Evolutionary conservation across 768 basidiomycete genomes (phyloP), one percentile per base, ranked within the genome.

Genomic region (Lyophyllum semitale): DNA sequence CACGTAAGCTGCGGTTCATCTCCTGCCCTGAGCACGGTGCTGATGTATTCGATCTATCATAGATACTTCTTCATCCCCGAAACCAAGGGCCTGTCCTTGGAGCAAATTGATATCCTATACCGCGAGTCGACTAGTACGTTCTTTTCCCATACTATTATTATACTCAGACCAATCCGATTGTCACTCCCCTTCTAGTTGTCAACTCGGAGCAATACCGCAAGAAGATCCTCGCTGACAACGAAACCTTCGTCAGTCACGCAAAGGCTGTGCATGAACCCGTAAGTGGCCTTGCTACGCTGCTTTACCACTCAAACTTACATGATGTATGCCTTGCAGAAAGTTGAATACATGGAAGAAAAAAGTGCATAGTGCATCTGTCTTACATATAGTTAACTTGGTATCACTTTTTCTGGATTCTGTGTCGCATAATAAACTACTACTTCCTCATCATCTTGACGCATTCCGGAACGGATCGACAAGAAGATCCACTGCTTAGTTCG

Each of bases 1-100:
- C 75, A 83, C 91, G 29, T 93, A 82, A n/a, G 63, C 38, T 75
- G 83, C 89, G 76, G 15, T 40, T n/a, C 7, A 22, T 17, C 22
- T 5, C 23, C 6, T 13, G 0, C 11, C 27, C 25, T 17, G 44
- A 12, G 9, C 26, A 42, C 23, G 3, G n/a, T 11, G 12, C 25
- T 47, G 25, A 48, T 41, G 25, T 27, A 38, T 17, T 13, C 4
- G 17, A 4, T 38, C 25, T 33, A 42, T 41, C 23, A 40, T 43
- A 59, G 61, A 12, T 65, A 63, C 43, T 62, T 66, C 57, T 62
- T 66, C 53, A 53, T 66, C 9, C 65, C 65, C 23, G 63, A 66
- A 46, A 60, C 57, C 25, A 66, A 62, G 50, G 65, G 65, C 42
- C 62, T 66, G 20, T 65, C 65, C 18, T 62, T 66, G 7, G 65